phyloP scores from a whole-genome alignment of 2,329 filamentous ascomycete genomes.

The Fonsecaea monophora region DNA sequence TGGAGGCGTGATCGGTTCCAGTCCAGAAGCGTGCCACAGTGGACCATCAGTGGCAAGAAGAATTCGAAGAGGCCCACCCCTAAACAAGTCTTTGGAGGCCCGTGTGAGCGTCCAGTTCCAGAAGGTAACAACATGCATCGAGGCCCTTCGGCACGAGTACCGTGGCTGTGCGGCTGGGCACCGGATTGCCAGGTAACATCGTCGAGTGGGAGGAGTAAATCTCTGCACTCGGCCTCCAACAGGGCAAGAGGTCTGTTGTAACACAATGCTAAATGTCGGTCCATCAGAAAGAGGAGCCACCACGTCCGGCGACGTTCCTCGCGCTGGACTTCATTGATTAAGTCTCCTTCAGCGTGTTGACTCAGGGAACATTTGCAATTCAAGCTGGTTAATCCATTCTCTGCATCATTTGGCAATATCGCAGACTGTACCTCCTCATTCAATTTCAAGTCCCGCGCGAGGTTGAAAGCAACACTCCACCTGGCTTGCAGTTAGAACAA shows the following conservation, averaged over 20 bases:
- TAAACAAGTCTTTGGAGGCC: slow-evolving; percentile 45
- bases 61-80: slow-evolving; percentile 59
- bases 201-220: slow-evolving; percentile 53
- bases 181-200: slow-evolving; percentile 46
- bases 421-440: slow-evolving; percentile 34
- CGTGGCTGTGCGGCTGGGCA: slow-evolving; percentile 34
- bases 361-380: slow-evolving; percentile 52
- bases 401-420: slow-evolving; percentile 21
- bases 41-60: slow-evolving; percentile 58
- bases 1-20: slow-evolving; percentile 55
- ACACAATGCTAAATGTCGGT: slow-evolving; percentile 57
- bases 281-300: slow-evolving; percentile 58
- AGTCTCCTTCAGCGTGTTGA: slow-evolving; percentile 51
- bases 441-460: slow-evolving; percentile 36
- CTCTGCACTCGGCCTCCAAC: slow-evolving; percentile 56
- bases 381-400: slow-evolving; percentile 44
- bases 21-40: slow-evolving; percentile 59
- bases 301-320: slow-evolving; percentile 58
- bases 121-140: slow-evolving; percentile 40
- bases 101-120: slow-evolving; percentile 28
- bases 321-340: slow-evolving; percentile 51
- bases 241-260: slow-evolving; percentile 56
- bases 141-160: slow-evolving; percentile 46
- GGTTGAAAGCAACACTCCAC: slow-evolving; percentile 37
- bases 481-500: slow-evolving; percentile 18